Evolutionary conservation across 441 rosid genomes (phyloP).

Genomic region (Euphorbia schlechtendalii): DNA sequence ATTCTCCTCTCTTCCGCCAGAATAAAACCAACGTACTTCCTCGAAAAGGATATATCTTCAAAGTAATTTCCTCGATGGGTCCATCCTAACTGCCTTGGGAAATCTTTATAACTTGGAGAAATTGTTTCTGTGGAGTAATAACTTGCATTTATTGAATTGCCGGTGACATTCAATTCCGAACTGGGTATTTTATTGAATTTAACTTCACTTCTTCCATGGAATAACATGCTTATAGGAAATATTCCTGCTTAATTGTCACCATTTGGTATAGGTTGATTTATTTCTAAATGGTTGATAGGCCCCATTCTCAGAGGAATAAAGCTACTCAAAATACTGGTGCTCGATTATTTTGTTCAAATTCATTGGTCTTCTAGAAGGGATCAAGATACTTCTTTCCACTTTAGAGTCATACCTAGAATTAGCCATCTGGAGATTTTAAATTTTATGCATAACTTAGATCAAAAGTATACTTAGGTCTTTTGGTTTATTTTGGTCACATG

Average conservation of each 20-base stretch:
- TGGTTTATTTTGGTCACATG: too few species aligned
- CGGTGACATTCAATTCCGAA: constrained; percentile 60
- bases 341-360: too few species aligned
- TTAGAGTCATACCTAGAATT: too few species aligned
- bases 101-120: constrained; percentile 51
- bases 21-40: constrained; percentile 64
- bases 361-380: too few species aligned
- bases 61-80: constrained; percentile 73
- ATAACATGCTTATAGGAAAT: constrained; percentile 55
- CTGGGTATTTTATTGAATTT: constrained; percentile 45
- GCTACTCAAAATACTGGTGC: constrained; percentile 57
- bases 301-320: constrained; percentile 51
- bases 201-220: constrained; percentile 56
- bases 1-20: too few species aligned
- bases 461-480: too few species aligned
- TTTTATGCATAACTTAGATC: too few species aligned
- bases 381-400: too few species aligned
- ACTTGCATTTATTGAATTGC: too few species aligned
- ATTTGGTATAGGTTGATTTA: constrained; percentile 51
- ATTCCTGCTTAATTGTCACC: constrained; percentile 50
- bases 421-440: too few species aligned
- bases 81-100: constrained; percentile 59
- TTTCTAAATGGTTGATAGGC: constrained; percentile 59
- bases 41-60: constrained; percentile 72
- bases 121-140: constrained; percentile 69